Evolutionary conservation across 768 basidiomycete genomes (phyloP).

Genomic region (Rhodocollybia butyracea): DNA sequence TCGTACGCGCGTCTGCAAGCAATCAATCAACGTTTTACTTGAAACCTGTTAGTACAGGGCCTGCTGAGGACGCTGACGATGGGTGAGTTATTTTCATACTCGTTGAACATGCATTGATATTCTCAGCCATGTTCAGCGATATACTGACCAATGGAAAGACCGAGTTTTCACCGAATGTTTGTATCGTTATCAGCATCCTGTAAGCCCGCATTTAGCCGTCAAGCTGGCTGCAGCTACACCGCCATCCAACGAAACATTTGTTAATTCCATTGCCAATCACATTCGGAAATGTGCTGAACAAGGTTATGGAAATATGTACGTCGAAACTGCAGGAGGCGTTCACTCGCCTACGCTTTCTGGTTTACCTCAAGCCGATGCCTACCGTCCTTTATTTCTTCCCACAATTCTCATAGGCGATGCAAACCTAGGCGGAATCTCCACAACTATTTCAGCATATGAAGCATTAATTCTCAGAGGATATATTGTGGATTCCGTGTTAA

Average conservation of each 20-base stretch:
- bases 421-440: slow-evolving; percentile 89
- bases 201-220: slow-evolving; percentile 91
- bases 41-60: slow-evolving; percentile 92
- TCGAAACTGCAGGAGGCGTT: slow-evolving; percentile 97
- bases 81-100: slow-evolving; percentile 42
- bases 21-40: slow-evolving; percentile 60
- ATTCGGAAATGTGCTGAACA: slow-evolving; percentile 50
- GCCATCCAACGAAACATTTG: slow-evolving; percentile 65
- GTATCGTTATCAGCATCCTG: slow-evolving; percentile 82
- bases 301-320: slow-evolving; percentile 58
- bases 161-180: slow-evolving; percentile 66
- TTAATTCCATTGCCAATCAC: slow-evolving; percentile 60
- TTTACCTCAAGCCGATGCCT: slow-evolving; percentile 79
- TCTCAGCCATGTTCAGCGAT: slow-evolving; percentile 63
- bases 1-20: slow-evolving; percentile 69
- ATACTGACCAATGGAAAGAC: slow-evolving; percentile 36
- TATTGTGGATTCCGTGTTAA: slow-evolving; percentile 76
- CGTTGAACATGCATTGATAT: slow-evolving; percentile 3
- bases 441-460: slow-evolving; percentile 90
- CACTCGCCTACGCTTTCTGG: slow-evolving; percentile 88
- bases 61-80: slow-evolving; percentile 78
- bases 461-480: slow-evolving; percentile 89
- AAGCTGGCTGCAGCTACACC: slow-evolving; percentile 36
- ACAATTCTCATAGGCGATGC: slow-evolving; percentile 86
- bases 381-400: slow-evolving; percentile 84